Evolutionary conservation across 179 eudicot genomes (phyloP), one percentile per base, ranked within the genome.

Genomic region (Carnegiea gigantea): DNA sequence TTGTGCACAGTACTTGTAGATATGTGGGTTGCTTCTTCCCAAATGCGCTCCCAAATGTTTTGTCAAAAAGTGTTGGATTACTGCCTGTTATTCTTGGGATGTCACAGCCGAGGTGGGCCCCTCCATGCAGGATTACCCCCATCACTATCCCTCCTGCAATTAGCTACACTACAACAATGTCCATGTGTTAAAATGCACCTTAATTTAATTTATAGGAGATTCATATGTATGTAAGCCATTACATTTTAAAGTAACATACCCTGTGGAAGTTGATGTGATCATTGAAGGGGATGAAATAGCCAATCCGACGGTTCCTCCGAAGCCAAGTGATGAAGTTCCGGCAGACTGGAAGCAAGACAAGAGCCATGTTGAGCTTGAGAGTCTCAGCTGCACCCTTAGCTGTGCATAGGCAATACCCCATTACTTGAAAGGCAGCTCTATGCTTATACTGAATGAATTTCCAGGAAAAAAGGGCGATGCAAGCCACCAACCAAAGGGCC

Each of bases 351-450:
- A 89, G 81, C 15, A 89, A 82, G 11, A 89, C 82, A 36, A 89
- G 86, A 81, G 91, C 91, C 91, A 87, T 89, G 77, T 89, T 89
- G 24, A 89, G 71, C 84, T 89, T 89, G 40, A 89, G 82, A n/a
- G 91, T 89, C 86, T 89, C 91, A 6, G 91, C 91, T 4, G 91
- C 90, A 40, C 91, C 91, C 70, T 89, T 89, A 14, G 91, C 91
- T 0, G 89, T 84, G 17, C 87, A 76, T 18, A 89, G 67, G 62
- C 91, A 89, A 84, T 89, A 87, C 13, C 91, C 91, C 90, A 89
- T 87, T 0, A 89, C 84, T 53, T 85, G 82, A 79, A 84, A 89
- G 13, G 90, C 91, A 44, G 82, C 81, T 75, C 75, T 82, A 68
- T 87, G 73, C 64, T 82, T 86, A 67, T 89, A 89, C 15, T 87